A percentile compares a stretch with the other conserved stretches of the same genome.
These are phyloP conservation scores for Candolleomyces aberdarensis DNA, from an alignment of 768 basidiomycete genomes.

Conservation along the genomic window DNA sequence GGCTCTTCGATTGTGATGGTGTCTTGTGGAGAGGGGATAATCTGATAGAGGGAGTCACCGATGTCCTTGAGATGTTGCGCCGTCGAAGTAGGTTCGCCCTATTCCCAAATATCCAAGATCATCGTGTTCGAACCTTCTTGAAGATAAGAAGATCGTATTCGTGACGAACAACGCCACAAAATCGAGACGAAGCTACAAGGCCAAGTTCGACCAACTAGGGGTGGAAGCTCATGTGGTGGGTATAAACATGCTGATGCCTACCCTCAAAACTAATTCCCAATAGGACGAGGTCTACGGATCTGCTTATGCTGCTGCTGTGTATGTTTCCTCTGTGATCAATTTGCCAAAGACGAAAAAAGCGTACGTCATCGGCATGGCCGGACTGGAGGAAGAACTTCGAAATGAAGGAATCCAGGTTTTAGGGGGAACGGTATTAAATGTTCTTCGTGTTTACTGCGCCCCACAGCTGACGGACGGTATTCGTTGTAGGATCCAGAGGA, in stretches of 20 bases:
- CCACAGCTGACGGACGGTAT: slow-evolving; percentile 4
- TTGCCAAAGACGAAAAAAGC: slow-evolving; percentile 91
- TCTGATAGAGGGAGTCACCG: slow-evolving; percentile 72
- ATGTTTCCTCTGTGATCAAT: slow-evolving; percentile 85
- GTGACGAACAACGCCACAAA: slow-evolving; percentile 98
- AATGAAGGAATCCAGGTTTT: slow-evolving; percentile 77
- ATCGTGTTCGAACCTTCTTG: not conserved
- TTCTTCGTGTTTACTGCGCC: not conserved
- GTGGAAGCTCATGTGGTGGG: slow-evolving; percentile 82
- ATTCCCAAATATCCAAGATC: not conserved
- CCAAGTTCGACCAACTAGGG: slow-evolving; percentile 88
- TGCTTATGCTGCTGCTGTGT: slow-evolving; percentile 68
- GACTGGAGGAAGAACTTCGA: slow-evolving; percentile 90
- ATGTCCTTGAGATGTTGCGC: slow-evolving; percentile 73
- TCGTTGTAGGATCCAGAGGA: slow-evolving; percentile 74
- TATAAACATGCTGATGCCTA: slow-evolving; percentile 10
- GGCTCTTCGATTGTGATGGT: slow-evolving; percentile 96
- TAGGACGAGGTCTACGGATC: slow-evolving; percentile 98
- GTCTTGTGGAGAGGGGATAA: slow-evolving; percentile 89
- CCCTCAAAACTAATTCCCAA: not conserved
- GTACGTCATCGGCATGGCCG: slow-evolving; percentile 91
- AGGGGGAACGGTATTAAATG: slow-evolving; percentile 72
- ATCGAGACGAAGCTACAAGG: slow-evolving; percentile 83
- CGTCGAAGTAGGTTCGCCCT: slow-evolving; percentile 54
- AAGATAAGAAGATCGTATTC: slow-evolving; percentile 84